These are phyloP conservation scores for Didymella arachidicola DNA, from an alignment of 2,329 filamentous ascomycete genomes.

Conservation along the genomic window DNA sequence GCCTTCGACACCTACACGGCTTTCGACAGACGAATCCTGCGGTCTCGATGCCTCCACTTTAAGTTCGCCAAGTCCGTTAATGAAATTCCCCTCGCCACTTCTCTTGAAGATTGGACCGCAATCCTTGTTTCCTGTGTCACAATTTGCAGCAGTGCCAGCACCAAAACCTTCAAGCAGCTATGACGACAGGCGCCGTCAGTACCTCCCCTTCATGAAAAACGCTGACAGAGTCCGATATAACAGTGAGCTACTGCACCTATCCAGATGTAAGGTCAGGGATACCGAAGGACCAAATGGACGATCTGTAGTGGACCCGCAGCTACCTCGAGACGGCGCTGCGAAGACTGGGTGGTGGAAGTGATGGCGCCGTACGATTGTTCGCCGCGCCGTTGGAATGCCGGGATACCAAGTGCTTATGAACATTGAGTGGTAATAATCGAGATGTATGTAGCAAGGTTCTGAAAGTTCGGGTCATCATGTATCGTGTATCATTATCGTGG, in stretches of 20 bases:
- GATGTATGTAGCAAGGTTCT: neutral
- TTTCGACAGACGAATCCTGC: neutral
- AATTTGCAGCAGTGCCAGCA: neutral
- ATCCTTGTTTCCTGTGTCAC: too few species aligned
- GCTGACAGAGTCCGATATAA: conserved; percentile 14
- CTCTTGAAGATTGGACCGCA: neutral
- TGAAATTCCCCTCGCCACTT: neutral
- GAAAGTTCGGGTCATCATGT: neutral
- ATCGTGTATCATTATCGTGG: conserved; percentile 11
- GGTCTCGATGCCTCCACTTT: neutral
- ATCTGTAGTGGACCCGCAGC: conserved; percentile 15
- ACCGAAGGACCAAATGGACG: conserved; percentile 15
- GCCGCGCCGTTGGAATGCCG: neutral
- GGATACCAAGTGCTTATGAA: neutral
- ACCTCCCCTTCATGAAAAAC: neutral
- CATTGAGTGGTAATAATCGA: neutral
- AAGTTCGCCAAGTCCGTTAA: too few species aligned
- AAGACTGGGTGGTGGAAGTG: conserved; percentile 4
- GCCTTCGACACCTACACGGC: neutral
- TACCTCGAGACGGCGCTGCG: neutral
- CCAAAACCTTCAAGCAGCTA: conserved; percentile 5
- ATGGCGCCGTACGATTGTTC: neutral
- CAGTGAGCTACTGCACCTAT: conserved; percentile 19
- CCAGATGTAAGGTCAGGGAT: conserved; percentile 24
- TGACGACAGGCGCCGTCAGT: conserved; percentile 12